Evolutionary conservation across 352 stramenopile species (phyloP), one percentile per base, ranked within the genome.

Genomic region (Pythium chondricola): DNA sequence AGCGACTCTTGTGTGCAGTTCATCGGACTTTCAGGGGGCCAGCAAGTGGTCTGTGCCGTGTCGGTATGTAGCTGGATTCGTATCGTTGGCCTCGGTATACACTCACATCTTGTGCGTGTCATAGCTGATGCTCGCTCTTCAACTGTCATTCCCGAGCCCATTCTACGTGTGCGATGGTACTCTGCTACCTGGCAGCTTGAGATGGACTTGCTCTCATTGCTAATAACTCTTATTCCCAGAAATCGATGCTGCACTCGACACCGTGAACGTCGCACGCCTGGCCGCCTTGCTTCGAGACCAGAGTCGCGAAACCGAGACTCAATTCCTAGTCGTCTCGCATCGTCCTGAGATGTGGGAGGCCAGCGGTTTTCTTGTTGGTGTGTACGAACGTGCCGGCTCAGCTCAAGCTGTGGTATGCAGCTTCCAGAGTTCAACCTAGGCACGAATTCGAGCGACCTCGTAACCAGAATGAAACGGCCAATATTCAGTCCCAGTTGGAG

Each of bases 121-220:
- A 11, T n/a, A 72, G 64, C 40, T 72, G 0, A 69, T 70, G 54
- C 46, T 74, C 10, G 65, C 65, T 16, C 49, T 74, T 30, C 65
- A 74, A 56, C 47, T 33, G 11, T 71, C 57, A 7, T 74, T 70
- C 41, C 49, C 60, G 3, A 70, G 55, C 38, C 61, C 65, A 17
- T 58, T 74, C 13, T 74, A 70, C 22, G 39, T 74, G 8, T 74
- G 61, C 38, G 65, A 74, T 38, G 65, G 65, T 74, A 56, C 29
- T 8, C 29, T n/a, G n/a, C n/a, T n/a, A 44, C 49, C 31, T 17
- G 7, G 2, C n/a, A 10, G 2, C 16, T 9, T 38, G 8, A 4
- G 17, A 38, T 8, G 31, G 36, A 36, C 27, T 35, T 26, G 11
- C 11, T 45, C 13, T 36, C 32, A 25, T 14, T 41, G 7, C 3